phyloP scores from a whole-genome alignment of 2,329 filamentous ascomycete species.

The Epichloe hybrida region DNA sequence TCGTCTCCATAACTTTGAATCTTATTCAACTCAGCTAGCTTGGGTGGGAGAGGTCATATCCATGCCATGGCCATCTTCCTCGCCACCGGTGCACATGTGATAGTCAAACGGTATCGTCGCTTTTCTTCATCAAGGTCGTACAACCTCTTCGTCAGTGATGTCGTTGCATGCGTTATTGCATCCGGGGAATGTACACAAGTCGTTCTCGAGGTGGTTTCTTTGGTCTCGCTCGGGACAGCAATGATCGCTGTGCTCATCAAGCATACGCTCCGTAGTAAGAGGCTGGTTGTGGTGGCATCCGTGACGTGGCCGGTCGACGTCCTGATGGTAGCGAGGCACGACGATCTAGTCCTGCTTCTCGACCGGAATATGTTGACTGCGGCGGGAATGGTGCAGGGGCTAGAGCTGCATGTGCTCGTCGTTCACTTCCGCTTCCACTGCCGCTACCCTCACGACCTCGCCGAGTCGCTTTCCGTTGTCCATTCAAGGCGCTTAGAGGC shows the following conservation, averaged over 20 bases:
- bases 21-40: background rate
- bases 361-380: background rate
- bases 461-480: constrained; percentile 32
- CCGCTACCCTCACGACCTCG: constrained; percentile 14
- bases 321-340: background rate
- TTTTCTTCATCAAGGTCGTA: background rate
- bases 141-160: background rate
- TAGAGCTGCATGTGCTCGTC: constrained; percentile 1
- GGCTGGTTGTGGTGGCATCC: background rate
- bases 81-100: constrained; percentile 1
- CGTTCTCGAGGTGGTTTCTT: background rate
- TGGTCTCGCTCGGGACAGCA: background rate
- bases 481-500: constrained; percentile 39
- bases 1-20: background rate
- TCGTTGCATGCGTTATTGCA: constrained; percentile 3
- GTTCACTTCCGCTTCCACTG: background rate
- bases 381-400: background rate
- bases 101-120: background rate
- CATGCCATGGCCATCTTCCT: background rate
- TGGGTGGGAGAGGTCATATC: background rate
- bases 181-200: background rate
- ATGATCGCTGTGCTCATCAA: background rate
- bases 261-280: constrained; percentile 3
- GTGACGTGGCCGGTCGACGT: constrained; percentile 2
- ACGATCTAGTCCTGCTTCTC: background rate